phyloP scores from a whole-genome alignment of 306 rosid species.

The Rosa chinensis region DNA sequence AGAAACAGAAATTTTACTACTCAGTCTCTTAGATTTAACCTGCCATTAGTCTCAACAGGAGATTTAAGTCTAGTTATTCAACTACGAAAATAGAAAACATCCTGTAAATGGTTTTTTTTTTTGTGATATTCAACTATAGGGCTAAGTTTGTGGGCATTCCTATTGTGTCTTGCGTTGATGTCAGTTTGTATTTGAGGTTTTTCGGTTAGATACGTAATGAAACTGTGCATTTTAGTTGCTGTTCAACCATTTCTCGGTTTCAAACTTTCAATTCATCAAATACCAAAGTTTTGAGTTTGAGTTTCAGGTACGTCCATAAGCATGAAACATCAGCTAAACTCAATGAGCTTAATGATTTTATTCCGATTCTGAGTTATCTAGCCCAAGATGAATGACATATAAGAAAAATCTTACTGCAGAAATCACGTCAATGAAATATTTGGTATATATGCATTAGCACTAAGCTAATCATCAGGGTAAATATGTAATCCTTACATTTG shows the following conservation, averaged over 20 bases:
- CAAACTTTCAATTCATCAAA: background rate
- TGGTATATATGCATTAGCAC: background rate
- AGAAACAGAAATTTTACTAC: background rate
- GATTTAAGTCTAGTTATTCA: background rate
- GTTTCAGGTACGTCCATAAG: too few relatives aligned
- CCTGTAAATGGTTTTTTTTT: background rate
- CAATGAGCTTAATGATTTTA: too few relatives aligned
- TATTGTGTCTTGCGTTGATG: background rate
- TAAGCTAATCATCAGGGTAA: background rate
- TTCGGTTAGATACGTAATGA: background rate
- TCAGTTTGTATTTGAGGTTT: background rate
- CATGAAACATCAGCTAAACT: too few relatives aligned
- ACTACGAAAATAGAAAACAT: background rate
- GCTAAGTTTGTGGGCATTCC: background rate
- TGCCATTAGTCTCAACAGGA: background rate
- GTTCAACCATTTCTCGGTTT: background rate
- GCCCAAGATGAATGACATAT: background rate
- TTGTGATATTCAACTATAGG: background rate
- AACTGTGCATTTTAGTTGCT: background rate
- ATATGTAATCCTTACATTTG: background rate
- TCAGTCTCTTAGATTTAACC: background rate
- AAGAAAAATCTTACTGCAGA: background rate
- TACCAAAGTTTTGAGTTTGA: too few relatives aligned
- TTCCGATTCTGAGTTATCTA: background rate
- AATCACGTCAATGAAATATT: background rate